Conservation (phyloP, 352 stramenopile genomes). For the Phytophthora agathidicida region DNA sequence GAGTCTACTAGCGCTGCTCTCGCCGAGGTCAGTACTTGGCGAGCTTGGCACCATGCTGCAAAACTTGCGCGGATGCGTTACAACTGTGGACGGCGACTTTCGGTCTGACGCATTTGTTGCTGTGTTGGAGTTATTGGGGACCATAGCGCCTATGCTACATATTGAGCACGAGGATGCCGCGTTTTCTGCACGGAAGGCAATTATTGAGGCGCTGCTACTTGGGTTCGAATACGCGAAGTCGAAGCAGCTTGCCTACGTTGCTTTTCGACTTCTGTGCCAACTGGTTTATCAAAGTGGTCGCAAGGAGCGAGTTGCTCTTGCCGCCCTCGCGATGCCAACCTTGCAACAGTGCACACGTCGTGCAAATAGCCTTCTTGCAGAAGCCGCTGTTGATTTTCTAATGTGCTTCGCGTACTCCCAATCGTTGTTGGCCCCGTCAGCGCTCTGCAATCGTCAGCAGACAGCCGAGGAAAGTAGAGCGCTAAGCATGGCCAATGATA, state of each 20-base stretch:
- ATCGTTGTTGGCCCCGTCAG: constrained; percentile 47
- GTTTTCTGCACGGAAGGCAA: constrained; percentile 33
- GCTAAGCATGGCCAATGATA: constrained; percentile 8
- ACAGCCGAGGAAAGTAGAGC: constrained; percentile 5
- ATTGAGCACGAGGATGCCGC: constrained; percentile 7
- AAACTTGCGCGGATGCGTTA: constrained; percentile 52
- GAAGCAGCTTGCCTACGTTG: constrained; percentile 64
- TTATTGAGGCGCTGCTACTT: constrained; percentile 59
- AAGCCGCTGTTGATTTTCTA: constrained; percentile 80
- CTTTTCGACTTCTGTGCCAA: constrained; percentile 72
- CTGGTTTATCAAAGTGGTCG: constrained; percentile 54
- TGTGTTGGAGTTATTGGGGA: constrained; percentile 72
- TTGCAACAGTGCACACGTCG: constrained; percentile 50
- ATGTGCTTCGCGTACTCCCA: constrained; percentile 75
- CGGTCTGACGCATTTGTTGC: constrained; percentile 64
- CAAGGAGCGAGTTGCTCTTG: constrained; percentile 52
- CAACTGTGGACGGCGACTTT: constrained; percentile 70
- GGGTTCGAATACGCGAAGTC: constrained; percentile 62
- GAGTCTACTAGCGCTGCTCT: constrained; percentile 59
- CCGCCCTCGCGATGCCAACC: constrained; percentile 50
- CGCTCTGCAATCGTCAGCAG: constrained; percentile 26
- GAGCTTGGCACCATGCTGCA: constrained; percentile 45
- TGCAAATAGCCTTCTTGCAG: constrained; percentile 53
- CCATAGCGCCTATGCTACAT: constrained; percentile 40
- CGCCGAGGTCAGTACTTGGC: constrained; percentile 43